Evolutionary conservation across 2,329 filamentous ascomycete species (phyloP), one percentile per base, ranked within the genome.

Genomic region (Cladosporium sp.): DNA sequence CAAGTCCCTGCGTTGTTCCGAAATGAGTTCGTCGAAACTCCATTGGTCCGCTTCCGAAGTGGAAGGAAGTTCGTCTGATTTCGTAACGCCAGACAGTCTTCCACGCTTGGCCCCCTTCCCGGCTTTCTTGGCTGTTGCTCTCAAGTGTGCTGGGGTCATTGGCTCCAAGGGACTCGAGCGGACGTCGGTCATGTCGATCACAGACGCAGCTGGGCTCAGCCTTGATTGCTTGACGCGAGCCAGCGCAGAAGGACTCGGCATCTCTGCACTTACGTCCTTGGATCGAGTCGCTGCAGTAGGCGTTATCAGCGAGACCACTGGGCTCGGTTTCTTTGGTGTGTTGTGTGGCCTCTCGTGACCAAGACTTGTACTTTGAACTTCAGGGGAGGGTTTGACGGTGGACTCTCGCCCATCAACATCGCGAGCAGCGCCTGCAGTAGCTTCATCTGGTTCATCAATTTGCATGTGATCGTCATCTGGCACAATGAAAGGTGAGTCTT

Each of bases 1-100:
- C 5, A 77, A 72, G 39, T 75, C 73, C 11, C 78, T 70, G 61
- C 83, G 78, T 8, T 61, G 43, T 2, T 69, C 66, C 8, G 71
- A 68, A 38, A 73, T 64, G 3, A 82, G 66, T 1, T 71, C 57
- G 3, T 62, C 55, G 70, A 72, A 78, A 4, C 60, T 57, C 69
- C 76, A 73, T 3, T 30, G 55, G 11, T 62, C 51, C 15, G 77
- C 69, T 1, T 66, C 69, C 8, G 60, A 55, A 2, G 47, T 52
- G 15, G 17, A 30, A 9, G 38, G 19, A 19, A 17, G 5, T 1
- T 51, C 56, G 11, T 25, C 25, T 6, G 25, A 25, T 2, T 38
- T 11, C 38, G 51, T 58, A 36, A 28, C 19, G 11, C 8, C 7
- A 12, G 55, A 17, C 2, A 17, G 9, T 17, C 28, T 50, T 25